phyloP scores from a whole-genome alignment of 2,329 filamentous ascomycete species.

The Microdochium paspali region DNA sequence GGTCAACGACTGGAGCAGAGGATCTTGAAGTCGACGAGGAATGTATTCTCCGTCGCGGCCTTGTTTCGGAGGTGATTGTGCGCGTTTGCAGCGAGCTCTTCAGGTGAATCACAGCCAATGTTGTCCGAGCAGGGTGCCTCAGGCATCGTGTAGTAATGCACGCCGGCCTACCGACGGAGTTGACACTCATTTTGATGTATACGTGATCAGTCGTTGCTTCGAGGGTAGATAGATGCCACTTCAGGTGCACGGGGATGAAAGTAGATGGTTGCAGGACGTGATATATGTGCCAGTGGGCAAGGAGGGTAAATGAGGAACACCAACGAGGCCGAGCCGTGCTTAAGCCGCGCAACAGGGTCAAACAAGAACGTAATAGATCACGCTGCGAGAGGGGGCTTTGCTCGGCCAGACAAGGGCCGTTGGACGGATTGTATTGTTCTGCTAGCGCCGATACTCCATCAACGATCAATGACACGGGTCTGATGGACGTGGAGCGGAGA shows the following conservation, averaged over 20 bases:
- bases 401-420: background rate
- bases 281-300: background rate
- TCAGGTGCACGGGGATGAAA: background rate
- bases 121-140: background rate
- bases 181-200: background rate
- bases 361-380: background rate
- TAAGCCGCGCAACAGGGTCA: background rate
- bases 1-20: slow-evolving; percentile 8
- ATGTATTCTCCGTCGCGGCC: background rate
- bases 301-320: background rate
- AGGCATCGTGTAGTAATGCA: background rate
- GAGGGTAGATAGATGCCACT: background rate
- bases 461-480: background rate
- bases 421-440: background rate
- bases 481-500: background rate
- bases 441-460: too few relatives aligned
- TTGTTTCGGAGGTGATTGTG: slow-evolving; percentile 3
- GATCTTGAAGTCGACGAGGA: slow-evolving; percentile 11
- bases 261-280: background rate
- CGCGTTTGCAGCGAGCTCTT: background rate
- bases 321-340: background rate
- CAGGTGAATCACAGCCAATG: background rate
- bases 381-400: background rate
- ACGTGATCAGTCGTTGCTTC: background rate
- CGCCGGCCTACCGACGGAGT: background rate